phyloP scores from a whole-genome alignment of 2,329 filamentous ascomycete genomes.

The Bipolaris sorokiniana region DNA sequence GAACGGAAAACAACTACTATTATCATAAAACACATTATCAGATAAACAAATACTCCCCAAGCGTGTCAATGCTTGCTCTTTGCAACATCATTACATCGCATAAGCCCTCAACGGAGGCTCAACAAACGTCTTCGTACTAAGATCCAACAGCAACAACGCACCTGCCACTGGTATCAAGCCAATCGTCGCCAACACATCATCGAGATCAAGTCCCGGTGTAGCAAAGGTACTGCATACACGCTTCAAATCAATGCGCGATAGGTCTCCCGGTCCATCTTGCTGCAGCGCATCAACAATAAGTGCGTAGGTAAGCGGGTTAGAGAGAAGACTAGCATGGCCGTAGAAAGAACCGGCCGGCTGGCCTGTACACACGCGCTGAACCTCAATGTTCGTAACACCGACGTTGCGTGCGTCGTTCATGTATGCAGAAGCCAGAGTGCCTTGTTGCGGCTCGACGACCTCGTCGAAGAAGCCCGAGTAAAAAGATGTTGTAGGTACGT shows the following conservation, averaged over 20 bases:
- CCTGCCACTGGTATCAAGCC: conserved; percentile 51
- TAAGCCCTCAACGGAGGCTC: conserved; percentile 55
- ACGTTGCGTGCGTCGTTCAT: conserved; percentile 53
- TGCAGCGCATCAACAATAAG: conserved; percentile 58
- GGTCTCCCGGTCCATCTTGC: conserved; percentile 54
- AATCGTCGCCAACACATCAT: conserved; percentile 56
- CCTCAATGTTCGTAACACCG: conserved; percentile 59
- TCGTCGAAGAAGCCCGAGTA: conserved; percentile 59
- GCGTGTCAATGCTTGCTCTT: background rate
- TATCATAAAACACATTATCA: background rate
- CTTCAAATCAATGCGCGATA: conserved; percentile 49
- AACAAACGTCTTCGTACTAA: conserved; percentile 34
- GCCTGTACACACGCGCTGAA: conserved; percentile 54
- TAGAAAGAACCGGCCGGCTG: conserved; percentile 55
- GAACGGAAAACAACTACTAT: background rate
- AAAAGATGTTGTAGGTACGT: conserved; percentile 62
- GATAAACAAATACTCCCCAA: too few relatives aligned
- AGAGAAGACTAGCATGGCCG: conserved; percentile 59
- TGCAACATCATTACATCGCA: conserved; percentile 29
- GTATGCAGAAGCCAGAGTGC: conserved; percentile 55
- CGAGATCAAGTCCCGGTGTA: conserved; percentile 51
- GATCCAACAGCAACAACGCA: conserved; percentile 33
- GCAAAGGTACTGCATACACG: conserved; percentile 50
- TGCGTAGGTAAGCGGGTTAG: conserved; percentile 55
- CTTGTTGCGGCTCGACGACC: conserved; percentile 59